A percentile compares a stretch with the other conserved stretches of the same genome.
These are phyloP conservation scores for Cudoniella acicularis DNA, from an alignment of 495 filamentous ascomycete species.

Conservation along the genomic window DNA sequence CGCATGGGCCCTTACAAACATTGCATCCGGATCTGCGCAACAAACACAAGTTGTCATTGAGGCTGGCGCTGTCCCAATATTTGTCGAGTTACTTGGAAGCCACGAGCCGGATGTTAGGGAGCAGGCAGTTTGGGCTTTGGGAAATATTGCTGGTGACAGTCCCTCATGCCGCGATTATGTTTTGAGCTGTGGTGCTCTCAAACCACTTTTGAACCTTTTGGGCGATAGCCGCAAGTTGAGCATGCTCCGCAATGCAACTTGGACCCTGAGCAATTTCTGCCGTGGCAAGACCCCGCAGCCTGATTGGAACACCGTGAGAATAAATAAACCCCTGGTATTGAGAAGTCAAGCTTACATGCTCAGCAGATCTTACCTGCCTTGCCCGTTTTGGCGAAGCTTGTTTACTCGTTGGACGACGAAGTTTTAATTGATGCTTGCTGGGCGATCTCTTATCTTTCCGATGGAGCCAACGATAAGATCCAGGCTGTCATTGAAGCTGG, in stretches of 20 bases:
- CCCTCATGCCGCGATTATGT: conserved; percentile 96
- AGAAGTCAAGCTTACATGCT: conserved; percentile 16
- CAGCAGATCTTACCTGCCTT: conserved; percentile 90
- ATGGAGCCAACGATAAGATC: conserved; percentile 98
- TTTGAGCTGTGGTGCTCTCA: conserved; percentile 81
- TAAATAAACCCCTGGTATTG: conserved; percentile 2
- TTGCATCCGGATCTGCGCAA: conserved; percentile 93
- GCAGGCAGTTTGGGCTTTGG: conserved; percentile 97
- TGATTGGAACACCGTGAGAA: conserved; percentile 89
- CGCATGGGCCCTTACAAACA: conserved; percentile 99
- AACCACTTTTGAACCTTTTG: conserved; percentile 80
- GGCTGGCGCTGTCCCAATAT: conserved; percentile 96
- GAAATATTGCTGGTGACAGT: conserved; percentile 99
- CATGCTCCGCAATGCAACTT: conserved; percentile 98
- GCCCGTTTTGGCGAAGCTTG: conserved; percentile 94
- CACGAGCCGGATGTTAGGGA: conserved; percentile 98
- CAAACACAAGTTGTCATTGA: conserved; percentile 99
- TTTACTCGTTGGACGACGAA: conserved; percentile 97
- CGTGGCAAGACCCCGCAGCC: conserved; percentile 99
- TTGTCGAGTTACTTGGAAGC: conserved; percentile 91
- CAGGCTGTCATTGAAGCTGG: conserved; percentile 98
- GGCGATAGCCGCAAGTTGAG: conserved; percentile 98
- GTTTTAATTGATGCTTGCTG: conserved; percentile 99
- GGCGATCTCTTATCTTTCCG: conserved; percentile 99
- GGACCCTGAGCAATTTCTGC: conserved; percentile 99